Conservation (phyloP, 2,329 filamentous ascomycete genomes). For the Lasiodiplodia sp. region DNA sequence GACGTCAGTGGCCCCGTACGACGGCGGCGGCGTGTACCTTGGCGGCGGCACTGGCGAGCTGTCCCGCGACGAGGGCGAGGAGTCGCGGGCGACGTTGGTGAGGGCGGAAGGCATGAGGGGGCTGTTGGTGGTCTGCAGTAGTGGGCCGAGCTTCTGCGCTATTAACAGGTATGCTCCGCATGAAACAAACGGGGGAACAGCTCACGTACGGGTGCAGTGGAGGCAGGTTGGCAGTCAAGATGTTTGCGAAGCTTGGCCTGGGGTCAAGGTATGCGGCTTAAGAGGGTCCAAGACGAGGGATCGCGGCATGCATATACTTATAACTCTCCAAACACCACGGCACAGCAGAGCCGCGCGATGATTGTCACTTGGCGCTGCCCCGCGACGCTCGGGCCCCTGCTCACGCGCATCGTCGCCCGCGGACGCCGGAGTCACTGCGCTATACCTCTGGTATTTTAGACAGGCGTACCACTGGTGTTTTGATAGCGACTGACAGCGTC, state of each 20-base stretch:
- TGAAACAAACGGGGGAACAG: too few species aligned
- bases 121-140: not conserved
- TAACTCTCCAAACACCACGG: not conserved
- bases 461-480: slow-evolving; percentile 8
- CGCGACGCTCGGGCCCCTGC: not conserved
- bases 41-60: slow-evolving; percentile 12
- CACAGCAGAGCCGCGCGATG: not conserved
- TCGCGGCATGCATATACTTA: slow-evolving; percentile 3
- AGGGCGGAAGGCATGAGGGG: slow-evolving; percentile 3
- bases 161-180: slow-evolving; percentile 9
- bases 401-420: not conserved
- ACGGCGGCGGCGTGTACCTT: slow-evolving; percentile 18
- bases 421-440: not conserved
- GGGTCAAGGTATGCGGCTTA: not conserved
- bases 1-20: slow-evolving; percentile 1
- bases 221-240: not conserved
- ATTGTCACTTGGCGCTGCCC: slow-evolving; percentile 1
- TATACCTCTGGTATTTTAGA: not conserved
- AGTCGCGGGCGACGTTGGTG: slow-evolving; percentile 7
- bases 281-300: not conserved
- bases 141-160: not conserved
- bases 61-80: slow-evolving; percentile 4
- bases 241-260: slow-evolving; percentile 5
- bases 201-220: not conserved
- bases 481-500: not conserved